A percentile compares a stretch with the other conserved stretches of the same genome.
These are phyloP conservation scores for Pharnaceum exiguum DNA, from an alignment of 148 eudicot species.

Conservation along the genomic window DNA sequence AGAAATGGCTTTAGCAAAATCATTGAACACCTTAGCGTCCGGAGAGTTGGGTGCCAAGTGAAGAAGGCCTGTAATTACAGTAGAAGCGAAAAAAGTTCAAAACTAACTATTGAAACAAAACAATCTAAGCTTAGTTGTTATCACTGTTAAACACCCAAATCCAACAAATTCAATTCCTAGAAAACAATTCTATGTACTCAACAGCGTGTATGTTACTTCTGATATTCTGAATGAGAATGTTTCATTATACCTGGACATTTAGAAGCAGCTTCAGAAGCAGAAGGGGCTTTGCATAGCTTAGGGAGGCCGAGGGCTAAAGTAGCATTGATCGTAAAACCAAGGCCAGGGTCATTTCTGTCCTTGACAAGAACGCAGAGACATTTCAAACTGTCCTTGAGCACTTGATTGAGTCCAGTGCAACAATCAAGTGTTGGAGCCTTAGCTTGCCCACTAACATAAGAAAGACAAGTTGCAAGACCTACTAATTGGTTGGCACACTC, in stretches of 20 bases:
- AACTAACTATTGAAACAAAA: too few species aligned
- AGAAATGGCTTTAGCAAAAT: slow-evolving; percentile 42
- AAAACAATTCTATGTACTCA: too few species aligned
- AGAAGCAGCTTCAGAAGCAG: slow-evolving; percentile 27
- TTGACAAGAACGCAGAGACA: slow-evolving; percentile 71
- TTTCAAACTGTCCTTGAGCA: slow-evolving; percentile 43
- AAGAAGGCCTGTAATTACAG: slow-evolving; percentile 41
- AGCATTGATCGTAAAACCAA: slow-evolving; percentile 68
- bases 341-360: slow-evolving; percentile 66
- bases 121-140: too few species aligned
- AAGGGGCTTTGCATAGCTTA: slow-evolving; percentile 46
- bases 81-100: not conserved
- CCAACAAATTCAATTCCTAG: too few species aligned
- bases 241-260: slow-evolving; percentile 64
- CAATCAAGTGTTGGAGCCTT: slow-evolving; percentile 59
- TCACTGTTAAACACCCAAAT: too few species aligned
- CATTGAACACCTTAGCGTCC: slow-evolving; percentile 66
- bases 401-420: slow-evolving; percentile 49
- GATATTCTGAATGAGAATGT: too few species aligned
- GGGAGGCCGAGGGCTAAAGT: slow-evolving; percentile 72
- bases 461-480: slow-evolving; percentile 52
- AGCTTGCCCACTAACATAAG: slow-evolving; percentile 47
- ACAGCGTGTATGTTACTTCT: too few species aligned
- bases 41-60: slow-evolving; percentile 75
- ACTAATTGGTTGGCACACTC: slow-evolving; percentile 49